Evolutionary conservation across 805 yeast genomes (phyloP).

Genomic region (Kluyveromyces siamensis): DNA sequence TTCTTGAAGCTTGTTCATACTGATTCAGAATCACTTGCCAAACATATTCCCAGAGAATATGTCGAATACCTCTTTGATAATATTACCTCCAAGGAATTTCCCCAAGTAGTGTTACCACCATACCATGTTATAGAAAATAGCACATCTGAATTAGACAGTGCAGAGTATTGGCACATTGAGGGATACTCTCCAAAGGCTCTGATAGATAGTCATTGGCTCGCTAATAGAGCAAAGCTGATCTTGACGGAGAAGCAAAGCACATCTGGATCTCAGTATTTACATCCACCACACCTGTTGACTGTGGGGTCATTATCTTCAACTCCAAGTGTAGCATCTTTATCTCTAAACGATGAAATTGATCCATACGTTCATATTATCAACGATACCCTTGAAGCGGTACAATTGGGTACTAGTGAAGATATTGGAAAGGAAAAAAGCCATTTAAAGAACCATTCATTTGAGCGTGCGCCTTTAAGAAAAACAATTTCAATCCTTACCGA

Average conservation of each 20-base stretch:
- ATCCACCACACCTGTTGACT: slow-evolving; percentile 2
- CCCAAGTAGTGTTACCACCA: slow-evolving; percentile 15
- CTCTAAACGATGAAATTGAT: slow-evolving; percentile 18
- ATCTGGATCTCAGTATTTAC: slow-evolving; percentile 4
- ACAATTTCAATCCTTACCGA: slow-evolving; percentile 16
- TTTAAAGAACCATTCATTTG: neutral
- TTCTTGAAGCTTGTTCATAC: slow-evolving; percentile 41
- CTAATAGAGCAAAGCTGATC: neutral
- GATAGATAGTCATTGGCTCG: neutral
- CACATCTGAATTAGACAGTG: neutral
- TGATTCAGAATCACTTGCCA: slow-evolving; percentile 22
- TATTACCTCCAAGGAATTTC: slow-evolving; percentile 50
- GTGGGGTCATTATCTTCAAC: slow-evolving; percentile 13
- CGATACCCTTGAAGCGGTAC: slow-evolving; percentile 8
- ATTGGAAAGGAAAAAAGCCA: neutral
- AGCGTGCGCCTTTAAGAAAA: slow-evolving; percentile 5
- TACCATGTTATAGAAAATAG: neutral
- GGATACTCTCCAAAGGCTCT: neutral
- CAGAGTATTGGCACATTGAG: neutral
- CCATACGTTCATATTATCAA: slow-evolving; percentile 19
- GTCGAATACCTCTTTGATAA: slow-evolving; percentile 58
- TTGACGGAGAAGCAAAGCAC: slow-evolving; percentile 1
- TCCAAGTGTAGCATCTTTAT: slow-evolving; percentile 8
- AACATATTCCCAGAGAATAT: slow-evolving; percentile 32
- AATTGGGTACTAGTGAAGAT: neutral